Conservation (phyloP, 805 yeast species). For the Candida awuae region DNA sequence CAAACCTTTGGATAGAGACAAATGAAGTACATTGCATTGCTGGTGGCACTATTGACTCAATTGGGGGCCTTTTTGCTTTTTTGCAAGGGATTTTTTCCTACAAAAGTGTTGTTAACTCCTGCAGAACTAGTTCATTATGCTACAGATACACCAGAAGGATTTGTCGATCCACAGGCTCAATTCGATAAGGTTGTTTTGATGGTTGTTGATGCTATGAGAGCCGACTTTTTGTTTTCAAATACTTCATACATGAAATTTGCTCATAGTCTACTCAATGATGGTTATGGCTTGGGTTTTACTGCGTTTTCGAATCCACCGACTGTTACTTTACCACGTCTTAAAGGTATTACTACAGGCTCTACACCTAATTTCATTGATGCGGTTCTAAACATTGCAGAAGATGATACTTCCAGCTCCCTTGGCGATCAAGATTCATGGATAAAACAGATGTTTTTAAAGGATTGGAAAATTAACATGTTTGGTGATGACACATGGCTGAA, state of each 20-base stretch:
- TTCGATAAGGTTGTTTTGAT: constrained; percentile 68
- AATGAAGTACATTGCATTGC: constrained; percentile 12
- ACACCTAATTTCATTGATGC: constrained; percentile 94
- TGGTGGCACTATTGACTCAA: constrained; percentile 28
- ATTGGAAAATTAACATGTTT: constrained; percentile 61
- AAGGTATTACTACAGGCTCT: constrained; percentile 91
- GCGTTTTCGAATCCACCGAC: constrained; percentile 95
- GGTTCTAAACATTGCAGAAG: constrained; percentile 86
- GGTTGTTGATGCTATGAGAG: constrained; percentile 88
- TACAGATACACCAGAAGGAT: constrained; percentile 23
- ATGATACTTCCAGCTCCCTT: constrained; percentile 60
- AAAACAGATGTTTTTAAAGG: constrained; percentile 44
- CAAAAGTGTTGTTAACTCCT: constrained; percentile 72
- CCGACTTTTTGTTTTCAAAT: constrained; percentile 73
- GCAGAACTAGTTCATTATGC: constrained; percentile 32
- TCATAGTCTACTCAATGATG: constrained; percentile 55
- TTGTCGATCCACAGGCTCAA: constrained; percentile 30
- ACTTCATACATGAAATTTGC: constrained; percentile 58
- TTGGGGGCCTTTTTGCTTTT: constrained; percentile 53
- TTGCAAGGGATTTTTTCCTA: constrained; percentile 83
- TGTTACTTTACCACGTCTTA: constrained; percentile 87
- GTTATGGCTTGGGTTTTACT: constrained; percentile 79
- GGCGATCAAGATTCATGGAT: constrained; percentile 83
- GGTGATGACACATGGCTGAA: constrained; percentile 99
- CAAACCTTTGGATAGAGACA: too few relatives aligned